Percentiles rank a stretch among this genome's conserved stretches.
Evolutionary conservation across 306 rosid genomes (phyloP).

Genomic region (Elaeagnus macrophylla): DNA sequence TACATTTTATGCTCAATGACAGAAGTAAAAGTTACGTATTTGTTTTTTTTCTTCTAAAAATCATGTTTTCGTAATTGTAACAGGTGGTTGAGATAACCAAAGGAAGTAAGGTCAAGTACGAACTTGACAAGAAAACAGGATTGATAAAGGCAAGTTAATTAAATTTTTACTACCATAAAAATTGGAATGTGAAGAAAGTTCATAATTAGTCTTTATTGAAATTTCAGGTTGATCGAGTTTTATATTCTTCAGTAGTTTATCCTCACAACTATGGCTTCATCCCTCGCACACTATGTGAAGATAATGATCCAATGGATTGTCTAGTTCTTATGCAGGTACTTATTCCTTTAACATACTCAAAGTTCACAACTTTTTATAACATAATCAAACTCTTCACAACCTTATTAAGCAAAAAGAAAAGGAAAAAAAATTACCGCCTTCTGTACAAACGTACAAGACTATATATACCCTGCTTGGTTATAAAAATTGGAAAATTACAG

Average conservation of each 20-base stretch:
- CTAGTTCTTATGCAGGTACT: conserved; percentile 92
- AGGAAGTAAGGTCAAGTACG: conserved; percentile 96
- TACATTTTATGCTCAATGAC: too few species aligned
- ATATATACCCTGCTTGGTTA: too few species aligned
- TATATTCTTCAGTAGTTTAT: conserved; percentile 88
- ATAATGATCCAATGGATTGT: conserved; percentile 89
- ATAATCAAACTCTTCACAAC: too few species aligned
- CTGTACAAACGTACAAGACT: too few species aligned
- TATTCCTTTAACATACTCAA: not conserved
- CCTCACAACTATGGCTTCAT: conserved; percentile 95
- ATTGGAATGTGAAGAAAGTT: not conserved
- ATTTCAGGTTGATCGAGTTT: conserved; percentile 74
- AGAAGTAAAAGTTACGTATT: too few species aligned
- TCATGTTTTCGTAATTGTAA: conserved; percentile 9
- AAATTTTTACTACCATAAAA: not conserved
- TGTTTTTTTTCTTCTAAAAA: too few species aligned
- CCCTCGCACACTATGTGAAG: conserved; percentile 92
- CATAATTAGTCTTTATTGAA: conserved; percentile 3
- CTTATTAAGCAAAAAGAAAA: too few species aligned
- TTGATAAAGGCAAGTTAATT: conserved; percentile 52
- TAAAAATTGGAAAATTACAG: too few species aligned
- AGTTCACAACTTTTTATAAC: too few species aligned
- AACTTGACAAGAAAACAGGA: conserved; percentile 98
- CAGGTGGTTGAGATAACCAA: conserved; percentile 91
- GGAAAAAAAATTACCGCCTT: too few species aligned